Conservation (phyloP, 225 moss, liverwort and hornwort species). For the Ulota crispa region DNA sequence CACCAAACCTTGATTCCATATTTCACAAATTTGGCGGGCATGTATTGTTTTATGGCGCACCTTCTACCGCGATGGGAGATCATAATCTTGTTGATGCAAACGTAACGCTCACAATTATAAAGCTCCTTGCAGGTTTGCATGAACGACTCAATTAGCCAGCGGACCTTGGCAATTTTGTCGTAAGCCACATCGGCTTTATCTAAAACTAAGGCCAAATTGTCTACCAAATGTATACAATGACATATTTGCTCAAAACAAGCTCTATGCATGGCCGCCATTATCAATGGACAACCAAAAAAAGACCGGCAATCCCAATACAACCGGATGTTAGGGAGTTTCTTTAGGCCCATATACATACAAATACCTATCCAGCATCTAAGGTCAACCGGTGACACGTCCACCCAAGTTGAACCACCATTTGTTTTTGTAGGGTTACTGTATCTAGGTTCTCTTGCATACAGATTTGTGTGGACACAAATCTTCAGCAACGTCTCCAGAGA, state of each 20-base stretch:
- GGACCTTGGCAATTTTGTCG: too few relatives aligned
- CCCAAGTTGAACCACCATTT: not conserved
- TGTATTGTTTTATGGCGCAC: too few relatives aligned
- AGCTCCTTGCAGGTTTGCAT: too few relatives aligned
- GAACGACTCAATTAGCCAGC: too few relatives aligned
- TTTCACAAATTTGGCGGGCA: too few relatives aligned
- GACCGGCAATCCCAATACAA: not conserved
- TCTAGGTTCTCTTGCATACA: not conserved
- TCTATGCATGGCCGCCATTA: not conserved
- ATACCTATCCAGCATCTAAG: not conserved
- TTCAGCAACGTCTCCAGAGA: not conserved
- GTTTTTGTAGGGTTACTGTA: not conserved
- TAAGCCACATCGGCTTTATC: too few relatives aligned
- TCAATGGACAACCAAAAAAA: not conserved
- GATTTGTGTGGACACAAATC: not conserved
- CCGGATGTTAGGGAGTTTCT: not conserved
- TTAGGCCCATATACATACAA: not conserved
- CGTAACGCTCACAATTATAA: too few relatives aligned
- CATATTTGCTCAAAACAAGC: not conserved
- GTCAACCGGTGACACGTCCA: not conserved
- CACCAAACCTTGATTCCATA: too few relatives aligned
- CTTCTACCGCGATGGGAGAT: too few relatives aligned
- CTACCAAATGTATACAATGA: not conserved
- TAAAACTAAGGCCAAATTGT: not conserved
- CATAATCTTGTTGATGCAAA: too few relatives aligned